Base-by-base conservation (phyloP, 352 stramenopile genomes). In the Pythium diclinum region DNA sequence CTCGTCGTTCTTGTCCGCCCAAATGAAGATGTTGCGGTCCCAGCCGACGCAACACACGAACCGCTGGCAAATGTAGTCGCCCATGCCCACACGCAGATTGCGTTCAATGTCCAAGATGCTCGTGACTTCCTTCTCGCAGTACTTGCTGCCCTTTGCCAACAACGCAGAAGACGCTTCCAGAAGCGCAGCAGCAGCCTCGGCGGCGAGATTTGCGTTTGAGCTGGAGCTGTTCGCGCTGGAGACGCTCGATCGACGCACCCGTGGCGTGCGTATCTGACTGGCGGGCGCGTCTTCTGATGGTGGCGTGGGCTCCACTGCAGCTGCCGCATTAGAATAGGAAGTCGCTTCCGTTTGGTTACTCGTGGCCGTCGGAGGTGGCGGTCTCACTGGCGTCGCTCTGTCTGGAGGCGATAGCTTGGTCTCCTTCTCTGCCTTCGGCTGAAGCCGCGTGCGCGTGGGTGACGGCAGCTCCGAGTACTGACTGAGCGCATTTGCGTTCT, bases 31-130 rank as follows among this genome's bases (percentile, higher is more conserved):
- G 21, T 75, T 74, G n/a, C 82, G 79, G 60, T 95, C 87, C 87
- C 87, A 96, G 19, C 87, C 87, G 1, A 91, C 81, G 40, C 78
- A 89, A n/a, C 80, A 89, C 49, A 92, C 82, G 49, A 91, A 89
- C 30, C 83, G 73, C 65, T 92, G 83, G 58, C 83, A 92, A 55
- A 89, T 88, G 63, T 85, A 92, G 67, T 92, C 80, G 21, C 81
- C 83, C 83, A 92, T 92, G 40, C 83, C 83, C 16, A 92, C 83
- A 5, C 81, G 79, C 33, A 92, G 58, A 48, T 91, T 92, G 28
- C 83, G 79, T 56, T 92, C 83, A 40, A 91, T 89, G 53, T 88
- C 77, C 32, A 95, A 65, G 7, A 96, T 91, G 69, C 71, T 88
- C 9, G 89, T 96, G 42, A 94, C 76, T 61, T 93, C 82, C 38